phyloP scores from a whole-genome alignment of 1,284 basidiomycete species.

The Trichosporon ovoides region DNA sequence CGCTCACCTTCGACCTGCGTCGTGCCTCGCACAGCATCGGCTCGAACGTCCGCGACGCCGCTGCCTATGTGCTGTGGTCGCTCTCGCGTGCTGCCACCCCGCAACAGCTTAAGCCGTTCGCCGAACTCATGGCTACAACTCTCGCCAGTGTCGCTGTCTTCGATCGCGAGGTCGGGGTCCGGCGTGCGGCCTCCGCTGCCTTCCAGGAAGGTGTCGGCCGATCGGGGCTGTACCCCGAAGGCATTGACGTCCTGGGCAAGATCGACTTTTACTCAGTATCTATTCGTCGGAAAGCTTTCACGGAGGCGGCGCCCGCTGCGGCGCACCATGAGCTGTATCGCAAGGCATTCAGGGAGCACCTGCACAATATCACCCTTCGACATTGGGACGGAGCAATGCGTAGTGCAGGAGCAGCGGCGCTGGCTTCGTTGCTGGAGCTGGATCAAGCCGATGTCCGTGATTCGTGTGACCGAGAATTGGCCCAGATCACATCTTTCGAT shows the following conservation, averaged over 20 bases:
- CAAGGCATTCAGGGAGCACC: conserved; percentile 63
- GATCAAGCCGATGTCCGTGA: conserved; percentile 34
- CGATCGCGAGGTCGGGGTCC: conserved; percentile 90
- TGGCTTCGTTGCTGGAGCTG: conserved; percentile 62
- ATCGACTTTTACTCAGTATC: conserved; percentile 95
- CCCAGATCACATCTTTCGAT: conserved; percentile 63
- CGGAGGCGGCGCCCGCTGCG: conserved; percentile 75
- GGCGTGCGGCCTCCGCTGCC: conserved; percentile 94
- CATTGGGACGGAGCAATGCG: conserved; percentile 90
- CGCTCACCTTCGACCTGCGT: conserved; percentile 84
- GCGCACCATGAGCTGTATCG: conserved; percentile 71
- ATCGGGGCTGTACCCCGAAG: conserved; percentile 80
- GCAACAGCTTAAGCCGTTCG: conserved; percentile 59
- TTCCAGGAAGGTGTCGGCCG: conserved; percentile 96
- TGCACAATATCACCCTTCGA: conserved; percentile 67
- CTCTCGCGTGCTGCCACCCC: conserved; percentile 71
- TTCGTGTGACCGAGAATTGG: conserved; percentile 37
- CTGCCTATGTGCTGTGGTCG: conserved; percentile 93
- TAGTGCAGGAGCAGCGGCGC: conserved; percentile 68
- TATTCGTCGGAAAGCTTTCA: conserved; percentile 74
- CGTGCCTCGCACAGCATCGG: conserved; percentile 90
- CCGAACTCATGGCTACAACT: conserved; percentile 61
- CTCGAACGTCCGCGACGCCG: conserved; percentile 88
- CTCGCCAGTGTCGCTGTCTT: conserved; percentile 76
- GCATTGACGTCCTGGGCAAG: conserved; percentile 84